A percentile compares a stretch with the other conserved stretches of the same genome.
phyloP scores from a whole-genome alignment of 176 grass and related monocot species.

The Hordeum marinum region DNA sequence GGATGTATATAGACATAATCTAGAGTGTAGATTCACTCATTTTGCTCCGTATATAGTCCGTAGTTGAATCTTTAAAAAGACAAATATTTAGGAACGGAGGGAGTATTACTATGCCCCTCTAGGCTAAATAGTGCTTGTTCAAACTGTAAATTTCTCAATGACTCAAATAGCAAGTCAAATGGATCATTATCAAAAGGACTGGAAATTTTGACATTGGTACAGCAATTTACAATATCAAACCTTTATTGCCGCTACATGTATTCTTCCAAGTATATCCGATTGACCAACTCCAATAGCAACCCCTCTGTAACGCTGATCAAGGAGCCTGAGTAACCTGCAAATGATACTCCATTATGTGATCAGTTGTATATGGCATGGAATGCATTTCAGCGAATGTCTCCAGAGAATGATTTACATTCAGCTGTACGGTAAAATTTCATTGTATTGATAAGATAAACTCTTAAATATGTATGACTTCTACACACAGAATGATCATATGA shows the following conservation, averaged over 20 bases:
- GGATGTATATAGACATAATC: too few relatives aligned
- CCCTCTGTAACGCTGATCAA: conserved; percentile 84
- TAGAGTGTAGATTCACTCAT: too few relatives aligned
- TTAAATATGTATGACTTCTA: neutral
- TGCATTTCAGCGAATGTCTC: neutral
- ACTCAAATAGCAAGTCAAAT: neutral
- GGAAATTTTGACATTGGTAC: neutral
- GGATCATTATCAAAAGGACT: neutral
- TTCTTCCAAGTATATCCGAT: conserved; percentile 91
- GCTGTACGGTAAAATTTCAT: neutral
- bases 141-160: neutral
- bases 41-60: too few relatives aligned
- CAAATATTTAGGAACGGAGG: too few relatives aligned
- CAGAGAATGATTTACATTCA: neutral
- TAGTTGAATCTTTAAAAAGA: too few relatives aligned
- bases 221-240: conserved; percentile 34
- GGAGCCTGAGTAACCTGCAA: conserved; percentile 83
- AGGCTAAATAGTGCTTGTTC: neutral
- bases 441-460: neutral
- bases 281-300: conserved; percentile 95
- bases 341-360: conserved; percentile 4
- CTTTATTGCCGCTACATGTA: conserved; percentile 98
- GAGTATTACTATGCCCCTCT: neutral
- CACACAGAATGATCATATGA: neutral
- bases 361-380: neutral